Evolutionary conservation across 2,329 filamentous ascomycete genomes (phyloP).

Genomic region (Chrysoporthe cubensis): DNA sequence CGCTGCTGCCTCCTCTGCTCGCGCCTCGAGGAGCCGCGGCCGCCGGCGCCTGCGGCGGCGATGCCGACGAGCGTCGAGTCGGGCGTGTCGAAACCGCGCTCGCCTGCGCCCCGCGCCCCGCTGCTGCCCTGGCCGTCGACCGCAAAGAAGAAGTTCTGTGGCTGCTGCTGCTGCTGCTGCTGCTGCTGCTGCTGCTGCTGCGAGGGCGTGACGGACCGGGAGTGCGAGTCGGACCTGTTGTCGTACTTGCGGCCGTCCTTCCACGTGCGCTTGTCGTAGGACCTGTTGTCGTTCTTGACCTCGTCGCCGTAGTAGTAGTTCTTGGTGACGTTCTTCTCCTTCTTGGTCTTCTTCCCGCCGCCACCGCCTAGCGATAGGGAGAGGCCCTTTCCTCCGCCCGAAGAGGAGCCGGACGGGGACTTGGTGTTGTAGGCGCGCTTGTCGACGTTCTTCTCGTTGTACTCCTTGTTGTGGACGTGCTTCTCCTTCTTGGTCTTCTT

Average conservation of each 20-base stretch:
- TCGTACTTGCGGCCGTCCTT: slow-evolving; percentile 19
- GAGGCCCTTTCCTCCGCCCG: background rate
- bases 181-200: slow-evolving; percentile 12
- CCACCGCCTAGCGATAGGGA: slow-evolving; percentile 10
- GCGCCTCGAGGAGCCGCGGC: slow-evolving; percentile 18
- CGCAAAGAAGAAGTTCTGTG: slow-evolving; percentile 23
- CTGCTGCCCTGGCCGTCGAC: background rate
- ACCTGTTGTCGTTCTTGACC: slow-evolving; percentile 23
- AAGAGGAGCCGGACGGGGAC: background rate
- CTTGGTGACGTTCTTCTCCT: slow-evolving; percentile 24
- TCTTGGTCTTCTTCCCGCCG: slow-evolving; percentile 1
- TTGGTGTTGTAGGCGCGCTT: slow-evolving; percentile 22
- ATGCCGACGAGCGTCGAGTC: slow-evolving; percentile 4
- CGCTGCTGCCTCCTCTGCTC: slow-evolving; percentile 16
- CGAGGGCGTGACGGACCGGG: slow-evolving; percentile 12
- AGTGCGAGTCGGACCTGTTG: slow-evolving; percentile 10
- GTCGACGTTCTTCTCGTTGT: slow-evolving; percentile 25
- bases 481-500: slow-evolving; percentile 29
- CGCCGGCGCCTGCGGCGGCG: background rate
- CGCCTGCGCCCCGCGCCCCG: background rate
- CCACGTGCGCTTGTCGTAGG: slow-evolving; percentile 23
- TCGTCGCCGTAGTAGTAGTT: slow-evolving; percentile 26
- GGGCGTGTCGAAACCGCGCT: background rate
- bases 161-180: background rate
- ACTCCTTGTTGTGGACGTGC: slow-evolving; percentile 17